Conservation (phyloP, 2,329 filamentous ascomycete species). For the Colletotrichum navitas region DNA sequence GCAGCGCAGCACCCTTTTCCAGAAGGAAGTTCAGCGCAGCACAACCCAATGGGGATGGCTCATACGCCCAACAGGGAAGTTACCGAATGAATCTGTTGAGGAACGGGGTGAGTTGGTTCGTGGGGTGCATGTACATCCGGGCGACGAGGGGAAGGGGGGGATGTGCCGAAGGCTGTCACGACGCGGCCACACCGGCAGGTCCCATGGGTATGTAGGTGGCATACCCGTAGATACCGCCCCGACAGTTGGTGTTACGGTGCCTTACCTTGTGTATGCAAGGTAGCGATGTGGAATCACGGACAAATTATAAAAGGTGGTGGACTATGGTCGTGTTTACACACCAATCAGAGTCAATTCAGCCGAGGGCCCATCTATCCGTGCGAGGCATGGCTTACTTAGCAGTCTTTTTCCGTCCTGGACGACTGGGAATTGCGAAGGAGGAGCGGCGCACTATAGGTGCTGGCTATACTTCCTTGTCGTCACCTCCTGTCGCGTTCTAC, state of each 20-base stretch:
- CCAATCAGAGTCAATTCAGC: not conserved
- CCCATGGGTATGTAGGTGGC: no score
- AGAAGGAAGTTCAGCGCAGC: conserved; percentile 3
- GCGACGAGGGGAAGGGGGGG: not conserved
- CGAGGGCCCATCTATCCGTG: not conserved
- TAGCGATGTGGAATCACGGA: not conserved
- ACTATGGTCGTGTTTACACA: conserved; percentile 18
- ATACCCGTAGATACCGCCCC: not conserved
- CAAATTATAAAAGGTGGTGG: not conserved
- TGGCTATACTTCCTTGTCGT: not conserved
- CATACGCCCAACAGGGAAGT: conserved; percentile 21
- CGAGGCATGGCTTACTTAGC: not conserved
- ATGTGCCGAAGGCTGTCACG: conserved; percentile 1
- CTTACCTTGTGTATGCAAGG: no score
- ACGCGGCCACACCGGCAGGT: not conserved
- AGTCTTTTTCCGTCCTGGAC: not conserved
- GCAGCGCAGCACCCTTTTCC: not conserved
- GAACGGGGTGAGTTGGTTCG: not conserved
- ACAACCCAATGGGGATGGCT: not conserved
- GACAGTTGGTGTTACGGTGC: not conserved
- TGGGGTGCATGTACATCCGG: conserved; percentile 1
- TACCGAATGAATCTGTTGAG: conserved; percentile 18
- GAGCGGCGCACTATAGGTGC: not conserved
- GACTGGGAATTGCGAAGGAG: no score
- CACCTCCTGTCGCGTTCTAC: not conserved